These are phyloP conservation scores for Aspergillus neotritici DNA, from an alignment of 2,329 filamentous ascomycete species.

Conservation along the genomic window DNA sequence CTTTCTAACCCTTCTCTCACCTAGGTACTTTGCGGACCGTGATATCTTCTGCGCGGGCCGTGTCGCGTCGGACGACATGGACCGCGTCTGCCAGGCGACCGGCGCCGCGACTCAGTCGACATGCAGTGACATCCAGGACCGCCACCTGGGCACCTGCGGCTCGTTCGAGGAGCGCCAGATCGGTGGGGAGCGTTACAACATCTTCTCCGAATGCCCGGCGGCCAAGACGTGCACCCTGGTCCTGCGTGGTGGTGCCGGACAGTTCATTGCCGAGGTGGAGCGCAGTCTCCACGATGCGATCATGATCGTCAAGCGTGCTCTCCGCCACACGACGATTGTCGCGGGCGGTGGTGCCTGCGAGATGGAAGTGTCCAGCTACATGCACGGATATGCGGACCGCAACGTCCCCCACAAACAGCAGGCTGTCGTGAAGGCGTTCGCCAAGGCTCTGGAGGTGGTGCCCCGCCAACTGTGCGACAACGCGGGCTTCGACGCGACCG, in stretches of 20 bases:
- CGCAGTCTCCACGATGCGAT: slow-evolving; percentile 97
- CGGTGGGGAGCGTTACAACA: slow-evolving; percentile 94
- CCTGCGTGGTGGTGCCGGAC: slow-evolving; percentile 90
- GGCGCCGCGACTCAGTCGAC: slow-evolving; percentile 91
- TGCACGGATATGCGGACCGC: slow-evolving; percentile 87
- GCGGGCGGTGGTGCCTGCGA: slow-evolving; percentile 90
- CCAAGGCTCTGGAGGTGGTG: slow-evolving; percentile 94
- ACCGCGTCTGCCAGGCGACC: slow-evolving; percentile 91
- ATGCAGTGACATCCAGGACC: slow-evolving; percentile 84
- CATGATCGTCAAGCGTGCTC: slow-evolving; percentile 98
- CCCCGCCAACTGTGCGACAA: slow-evolving; percentile 97
- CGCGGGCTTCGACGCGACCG: slow-evolving; percentile 94
- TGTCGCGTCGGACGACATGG: slow-evolving; percentile 85
- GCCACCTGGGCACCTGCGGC: slow-evolving; percentile 88
- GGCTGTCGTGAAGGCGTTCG: slow-evolving; percentile 94
- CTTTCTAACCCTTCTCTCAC: slow-evolving; percentile 1
- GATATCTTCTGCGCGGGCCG: slow-evolving; percentile 98
- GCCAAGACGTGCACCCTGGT: slow-evolving; percentile 97
- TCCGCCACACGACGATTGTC: slow-evolving; percentile 90
- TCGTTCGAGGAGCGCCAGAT: slow-evolving; percentile 94
- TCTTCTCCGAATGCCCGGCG: slow-evolving; percentile 92
- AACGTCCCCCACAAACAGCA: slow-evolving; percentile 94
- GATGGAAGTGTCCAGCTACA: slow-evolving; percentile 93
- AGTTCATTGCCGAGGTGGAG: slow-evolving; percentile 98
- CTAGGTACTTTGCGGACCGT: slow-evolving; percentile 82